Base-by-base conservation (phyloP, 2,329 filamentous ascomycete species). In the Fusarium albosuccineum region DNA sequence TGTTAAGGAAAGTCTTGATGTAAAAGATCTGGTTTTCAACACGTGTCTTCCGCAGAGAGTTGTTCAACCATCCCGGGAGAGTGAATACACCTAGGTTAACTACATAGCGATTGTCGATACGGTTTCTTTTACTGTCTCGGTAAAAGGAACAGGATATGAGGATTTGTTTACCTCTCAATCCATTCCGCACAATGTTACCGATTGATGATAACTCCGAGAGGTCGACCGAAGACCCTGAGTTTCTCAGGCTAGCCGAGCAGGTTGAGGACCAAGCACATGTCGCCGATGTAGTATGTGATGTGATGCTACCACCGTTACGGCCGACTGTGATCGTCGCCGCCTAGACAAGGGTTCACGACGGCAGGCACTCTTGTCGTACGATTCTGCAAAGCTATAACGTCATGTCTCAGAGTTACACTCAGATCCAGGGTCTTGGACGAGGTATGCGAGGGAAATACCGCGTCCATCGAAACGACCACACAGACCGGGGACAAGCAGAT, bases 361-460 rank as follows among this genome's bases (percentile, higher is more conserved):
- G 30, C 14, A 34, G 50, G 56, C 49, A 50, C 14, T 42, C 39
- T 33, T 36, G 60, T 70, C 67, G 67, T 70, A 70, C 64, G 67
- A 70, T 66, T 65, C 56, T 70, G 46, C 46, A 68, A 39, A 59
- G 17, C 26, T 11, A 57, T 41, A 41, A 67, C 67, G 42, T 68
- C 64, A 70, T 70, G 60, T 68, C 67, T 62, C 53, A 62, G 40
- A 55, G 37, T 33, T 50, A 22, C 22, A 22, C 22, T 22, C 3
- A 22, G 22, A 22, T 22, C 36, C 62, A 63, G 51, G 57, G 60
- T 51, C 34, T 29, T 44, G 17, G 39, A 39, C 56, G 50, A 40
- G 53, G 56, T 22, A 30, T 13, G 22, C 17, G 10, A 39, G 30
- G 41, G 52, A 45, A 55, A 55, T 55, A 34, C 41, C 40, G 34